Percentiles rank a stretch among this genome's conserved stretches.
phyloP scores from a whole-genome alignment of 306 rosid species.

The Cicer chorassanicum region DNA sequence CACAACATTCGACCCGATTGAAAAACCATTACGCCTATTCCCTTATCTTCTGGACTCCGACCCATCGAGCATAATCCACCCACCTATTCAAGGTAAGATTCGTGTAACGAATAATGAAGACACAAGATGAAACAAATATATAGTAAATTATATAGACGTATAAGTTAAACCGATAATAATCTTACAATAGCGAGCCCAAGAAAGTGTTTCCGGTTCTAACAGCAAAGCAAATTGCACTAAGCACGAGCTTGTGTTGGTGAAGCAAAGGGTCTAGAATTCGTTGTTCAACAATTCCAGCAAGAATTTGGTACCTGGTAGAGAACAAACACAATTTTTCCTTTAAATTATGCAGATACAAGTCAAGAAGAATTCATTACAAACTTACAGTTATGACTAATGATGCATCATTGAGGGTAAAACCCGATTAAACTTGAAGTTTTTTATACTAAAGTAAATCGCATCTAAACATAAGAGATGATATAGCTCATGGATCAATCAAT shows the following conservation, averaged over 20 bases:
- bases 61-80: slow-evolving; percentile 97
- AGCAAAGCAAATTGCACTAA: slow-evolving; percentile 74
- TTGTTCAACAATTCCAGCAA: slow-evolving; percentile 84
- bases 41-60: slow-evolving; percentile 71
- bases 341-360: slow-evolving; percentile 31
- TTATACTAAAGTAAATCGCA: background rate
- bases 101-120: background rate
- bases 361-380: background rate
- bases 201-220: slow-evolving; percentile 88
- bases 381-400: background rate
- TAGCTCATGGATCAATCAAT: slow-evolving; percentile 9
- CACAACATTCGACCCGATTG: slow-evolving; percentile 37
- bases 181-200: slow-evolving; percentile 87
- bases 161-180: slow-evolving; percentile 34
- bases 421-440: slow-evolving; percentile 1
- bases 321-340: slow-evolving; percentile 28
- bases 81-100: slow-evolving; percentile 60
- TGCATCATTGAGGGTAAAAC: slow-evolving; percentile 11
- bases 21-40: slow-evolving; percentile 49
- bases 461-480: background rate
- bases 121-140: slow-evolving; percentile 20
- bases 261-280: slow-evolving; percentile 77
- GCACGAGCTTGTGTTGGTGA: slow-evolving; percentile 72
- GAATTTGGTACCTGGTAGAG: slow-evolving; percentile 69
- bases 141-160: background rate